These are phyloP conservation scores for Tylopilus cervinicoccineus DNA, from an alignment of 768 basidiomycete genomes.

Conservation along the genomic window DNA sequence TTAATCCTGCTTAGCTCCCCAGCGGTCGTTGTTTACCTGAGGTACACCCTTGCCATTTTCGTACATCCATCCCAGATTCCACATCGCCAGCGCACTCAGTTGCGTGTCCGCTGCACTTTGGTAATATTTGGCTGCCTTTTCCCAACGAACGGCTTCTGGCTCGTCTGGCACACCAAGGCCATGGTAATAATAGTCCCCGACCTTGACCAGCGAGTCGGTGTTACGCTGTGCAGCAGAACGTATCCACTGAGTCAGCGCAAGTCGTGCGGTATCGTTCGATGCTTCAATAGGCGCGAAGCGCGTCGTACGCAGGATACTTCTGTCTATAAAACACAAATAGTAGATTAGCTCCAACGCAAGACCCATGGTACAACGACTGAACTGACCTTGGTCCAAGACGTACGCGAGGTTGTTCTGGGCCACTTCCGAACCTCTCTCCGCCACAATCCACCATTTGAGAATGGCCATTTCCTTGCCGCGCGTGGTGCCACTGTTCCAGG, in stretches of 20 bases:
- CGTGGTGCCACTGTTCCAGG: slow-evolving; percentile 68
- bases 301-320: slow-evolving; percentile 63
- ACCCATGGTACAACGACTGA: slow-evolving; percentile 25
- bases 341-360: slow-evolving; percentile 24
- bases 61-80: slow-evolving; percentile 99
- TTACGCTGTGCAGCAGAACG: slow-evolving; percentile 92
- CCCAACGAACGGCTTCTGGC: slow-evolving; percentile 60
- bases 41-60: slow-evolving; percentile 93
- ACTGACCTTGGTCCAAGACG: slow-evolving; percentile 83
- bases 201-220: slow-evolving; percentile 96
- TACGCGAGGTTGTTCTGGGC: slow-evolving; percentile 96
- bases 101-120: slow-evolving; percentile 93
- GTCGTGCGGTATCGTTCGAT: slow-evolving; percentile 76
- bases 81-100: slow-evolving; percentile 91
- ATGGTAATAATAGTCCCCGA: slow-evolving; percentile 95
- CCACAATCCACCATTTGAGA: slow-evolving; percentile 92
- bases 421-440: slow-evolving; percentile 86
- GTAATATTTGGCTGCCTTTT: slow-evolving; percentile 93
- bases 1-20: background rate
- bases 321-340: slow-evolving; percentile 42
- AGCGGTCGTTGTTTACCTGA: slow-evolving; percentile 46
- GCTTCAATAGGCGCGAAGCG: slow-evolving; percentile 66
- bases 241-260: slow-evolving; percentile 91
- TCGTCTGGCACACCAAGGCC: slow-evolving; percentile 77
- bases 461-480: slow-evolving; percentile 80